These are phyloP conservation scores for Leptomonas pyrrhocoris DNA, from an alignment of 208 protist species.

Conservation along the genomic window DNA sequence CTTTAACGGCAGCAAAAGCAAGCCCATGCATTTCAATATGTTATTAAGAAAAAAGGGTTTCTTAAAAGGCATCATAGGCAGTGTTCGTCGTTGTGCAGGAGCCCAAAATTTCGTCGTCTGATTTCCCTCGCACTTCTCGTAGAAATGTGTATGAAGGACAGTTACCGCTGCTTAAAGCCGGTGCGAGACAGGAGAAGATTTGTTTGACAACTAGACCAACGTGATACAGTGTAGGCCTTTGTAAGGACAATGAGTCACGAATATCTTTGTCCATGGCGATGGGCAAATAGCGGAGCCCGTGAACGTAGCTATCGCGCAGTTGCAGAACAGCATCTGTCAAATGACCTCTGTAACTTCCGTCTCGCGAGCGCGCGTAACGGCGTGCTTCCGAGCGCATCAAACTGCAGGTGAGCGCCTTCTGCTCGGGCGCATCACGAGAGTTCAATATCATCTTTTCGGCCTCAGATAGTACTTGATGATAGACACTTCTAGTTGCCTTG, in stretches of 20 bases:
- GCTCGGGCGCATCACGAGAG: conserved; percentile 10
- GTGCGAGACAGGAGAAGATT: conserved; percentile 48
- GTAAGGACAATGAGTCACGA: conserved; percentile 20
- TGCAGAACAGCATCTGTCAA: conserved; percentile 53
- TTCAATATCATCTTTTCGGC: conserved; percentile 26
- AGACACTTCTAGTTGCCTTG: conserved; percentile 44
- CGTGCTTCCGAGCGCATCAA: conserved; percentile 43
- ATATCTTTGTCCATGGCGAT: conserved; percentile 41
- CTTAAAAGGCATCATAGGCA: conserved; percentile 31
- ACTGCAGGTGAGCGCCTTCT: conserved; percentile 44
- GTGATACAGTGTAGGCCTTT: conserved; percentile 33
- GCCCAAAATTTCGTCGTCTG: conserved; percentile 52
- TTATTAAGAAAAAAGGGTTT: not conserved
- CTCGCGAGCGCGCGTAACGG: conserved; percentile 59
- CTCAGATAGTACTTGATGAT: conserved; percentile 44
- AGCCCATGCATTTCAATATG: too few relatives aligned
- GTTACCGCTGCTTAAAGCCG: conserved; percentile 27
- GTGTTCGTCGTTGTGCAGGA: conserved; percentile 50
- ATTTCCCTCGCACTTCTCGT: conserved; percentile 46
- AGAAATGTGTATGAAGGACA: conserved; percentile 79
- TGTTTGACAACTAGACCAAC: conserved; percentile 50
- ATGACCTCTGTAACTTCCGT: conserved; percentile 37
- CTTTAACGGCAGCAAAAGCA: too few relatives aligned
- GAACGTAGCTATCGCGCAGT: conserved; percentile 62
- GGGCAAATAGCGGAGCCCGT: conserved; percentile 53